These are phyloP conservation scores for Fusarium xylarioides DNA, from an alignment of 2,329 filamentous ascomycete genomes.

Conservation along the genomic window DNA sequence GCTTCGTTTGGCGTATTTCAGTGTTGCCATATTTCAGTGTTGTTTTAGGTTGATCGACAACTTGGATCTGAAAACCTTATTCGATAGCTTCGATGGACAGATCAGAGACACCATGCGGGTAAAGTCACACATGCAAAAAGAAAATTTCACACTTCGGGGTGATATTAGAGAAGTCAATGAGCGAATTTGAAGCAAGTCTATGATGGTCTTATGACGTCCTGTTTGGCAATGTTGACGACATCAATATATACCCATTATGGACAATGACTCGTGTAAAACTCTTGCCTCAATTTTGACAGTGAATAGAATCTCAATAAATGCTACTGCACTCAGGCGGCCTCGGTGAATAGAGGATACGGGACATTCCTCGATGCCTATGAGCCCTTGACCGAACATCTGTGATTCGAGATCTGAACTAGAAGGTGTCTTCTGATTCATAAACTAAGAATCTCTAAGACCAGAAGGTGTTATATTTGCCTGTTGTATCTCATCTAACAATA, in stretches of 20 bases:
- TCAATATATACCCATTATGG: neutral
- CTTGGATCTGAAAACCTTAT: neutral
- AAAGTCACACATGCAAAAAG: neutral
- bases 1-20: neutral
- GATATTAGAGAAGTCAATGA: neutral
- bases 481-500: neutral
- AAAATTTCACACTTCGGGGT: accelerated
- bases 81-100: neutral
- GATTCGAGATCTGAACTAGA: neutral
- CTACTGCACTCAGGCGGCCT: accelerated
- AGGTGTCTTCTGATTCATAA: accelerated
- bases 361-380: neutral
- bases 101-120: neutral
- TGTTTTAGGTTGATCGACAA: neutral
- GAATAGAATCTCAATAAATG: neutral
- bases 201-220: neutral
- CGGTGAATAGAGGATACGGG: accelerated
- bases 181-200: neutral
- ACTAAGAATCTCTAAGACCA: neutral
- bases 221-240: neutral
- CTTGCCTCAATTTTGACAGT: accelerated
- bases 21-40: neutral
- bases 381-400: neutral
- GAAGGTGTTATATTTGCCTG: accelerated
- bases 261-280: neutral